phyloP scores from a whole-genome alignment of 257 asterid species.

The Fraxinus quadrangulata region DNA sequence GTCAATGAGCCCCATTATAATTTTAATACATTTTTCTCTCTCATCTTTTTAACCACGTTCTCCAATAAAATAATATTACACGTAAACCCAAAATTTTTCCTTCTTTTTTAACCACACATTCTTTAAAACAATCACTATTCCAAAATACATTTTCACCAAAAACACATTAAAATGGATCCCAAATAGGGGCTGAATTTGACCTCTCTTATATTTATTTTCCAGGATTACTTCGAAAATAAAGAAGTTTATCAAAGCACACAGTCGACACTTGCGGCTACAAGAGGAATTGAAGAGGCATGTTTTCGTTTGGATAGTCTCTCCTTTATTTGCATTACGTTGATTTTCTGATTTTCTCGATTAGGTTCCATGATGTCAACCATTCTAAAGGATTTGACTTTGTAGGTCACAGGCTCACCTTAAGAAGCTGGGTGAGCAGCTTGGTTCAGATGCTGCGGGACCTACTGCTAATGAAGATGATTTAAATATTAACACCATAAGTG shows the following conservation, averaged over 20 bases:
- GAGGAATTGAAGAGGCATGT: conserved; percentile 83
- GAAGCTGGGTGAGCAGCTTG: conserved; percentile 72
- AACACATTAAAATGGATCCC: no score
- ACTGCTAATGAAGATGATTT: conserved; percentile 49
- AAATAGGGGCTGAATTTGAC: not conserved
- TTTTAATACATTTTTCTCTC: no score
- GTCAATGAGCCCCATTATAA: not conserved
- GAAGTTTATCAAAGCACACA: conserved; percentile 77
- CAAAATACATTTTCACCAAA: no score
- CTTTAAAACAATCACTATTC: no score
- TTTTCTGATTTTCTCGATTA: conserved; percentile 18
- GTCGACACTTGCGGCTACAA: conserved; percentile 60
- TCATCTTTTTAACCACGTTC: no score
- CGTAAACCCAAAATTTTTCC: no score
- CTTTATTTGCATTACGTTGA: not conserved
- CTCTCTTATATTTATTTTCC: conserved; percentile 23
- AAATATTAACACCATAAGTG: conserved; percentile 41
- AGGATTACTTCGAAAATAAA: conserved; percentile 67
- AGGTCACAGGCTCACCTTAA: conserved; percentile 81
- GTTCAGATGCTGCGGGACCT: conserved; percentile 44
- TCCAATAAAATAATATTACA: no score
- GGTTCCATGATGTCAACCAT: conserved; percentile 10
- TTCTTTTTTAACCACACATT: no score
- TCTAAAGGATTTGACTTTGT: conserved; percentile 27
- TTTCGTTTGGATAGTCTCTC: conserved; percentile 21